Conservation (phyloP, 2,329 filamentous ascomycete species). For the Clonostachys rosea region DNA sequence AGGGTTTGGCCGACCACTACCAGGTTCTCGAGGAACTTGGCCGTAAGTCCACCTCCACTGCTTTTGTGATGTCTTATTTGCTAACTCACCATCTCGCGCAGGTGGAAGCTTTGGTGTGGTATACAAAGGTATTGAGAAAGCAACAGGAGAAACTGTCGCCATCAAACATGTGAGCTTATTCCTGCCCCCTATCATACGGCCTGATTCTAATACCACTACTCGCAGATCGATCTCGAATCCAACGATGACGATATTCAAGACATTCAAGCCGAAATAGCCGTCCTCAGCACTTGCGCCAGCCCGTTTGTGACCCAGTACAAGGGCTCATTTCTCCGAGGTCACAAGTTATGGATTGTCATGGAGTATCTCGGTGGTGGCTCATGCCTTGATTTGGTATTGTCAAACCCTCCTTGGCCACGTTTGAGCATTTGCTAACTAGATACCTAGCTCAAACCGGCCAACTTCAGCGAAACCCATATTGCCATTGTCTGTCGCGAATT, state of each 20-base stretch:
- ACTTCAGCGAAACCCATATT: conserved; percentile 85
- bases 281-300: conserved; percentile 91
- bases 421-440: conserved; percentile 17
- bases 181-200: neutral
- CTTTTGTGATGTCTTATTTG: neutral
- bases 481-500: conserved; percentile 93
- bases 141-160: conserved; percentile 88
- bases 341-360: conserved; percentile 99
- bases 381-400: conserved; percentile 78
- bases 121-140: conserved; percentile 91
- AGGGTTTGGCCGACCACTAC: conserved; percentile 78
- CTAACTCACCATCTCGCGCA: conserved; percentile 27
- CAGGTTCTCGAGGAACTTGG: conserved; percentile 95
- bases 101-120: conserved; percentile 95
- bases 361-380: conserved; percentile 94
- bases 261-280: conserved; percentile 94
- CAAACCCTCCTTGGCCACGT: conserved; percentile 5
- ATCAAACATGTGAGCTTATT: conserved; percentile 79
- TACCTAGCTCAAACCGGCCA: conserved; percentile 76
- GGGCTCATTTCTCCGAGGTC: conserved; percentile 89
- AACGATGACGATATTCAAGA: conserved; percentile 98
- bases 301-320: conserved; percentile 95
- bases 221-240: conserved; percentile 93
- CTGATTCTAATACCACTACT: neutral
- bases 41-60: conserved; percentile 55